Evolutionary conservation across 2,329 filamentous ascomycete species (phyloP), one percentile per base, ranked within the genome.

Genomic region (Colletotrichum orbiculare): DNA sequence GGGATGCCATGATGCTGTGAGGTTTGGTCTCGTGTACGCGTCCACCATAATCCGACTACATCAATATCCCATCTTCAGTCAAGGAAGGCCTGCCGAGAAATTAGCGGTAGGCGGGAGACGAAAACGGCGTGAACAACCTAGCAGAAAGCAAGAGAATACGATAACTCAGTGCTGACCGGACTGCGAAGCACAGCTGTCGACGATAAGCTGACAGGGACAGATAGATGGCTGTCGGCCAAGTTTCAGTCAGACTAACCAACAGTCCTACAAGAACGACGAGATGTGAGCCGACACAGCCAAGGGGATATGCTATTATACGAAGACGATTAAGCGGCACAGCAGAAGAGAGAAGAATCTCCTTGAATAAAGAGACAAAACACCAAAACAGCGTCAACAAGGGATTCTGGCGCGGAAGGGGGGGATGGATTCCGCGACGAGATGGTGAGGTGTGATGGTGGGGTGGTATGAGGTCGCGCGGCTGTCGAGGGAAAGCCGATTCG

Each of bases 1-100:
- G 73, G 71, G 80, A 78, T 74, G 80, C 78, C 81, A 83, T 83
- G 67, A 63, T 78, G 65, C 71, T 73, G 74, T 74, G 71, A 72
- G 68, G 69, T 73, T 72, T 37, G 46, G 39, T 41, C 47, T 57
- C 45, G 46, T 62, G 63, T 61, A 67, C 56, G 54, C 70, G 57
- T 68, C 54, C 66, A 67, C 63, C 69, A 70, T 66, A 63, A 60
- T 45, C 49, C 49, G 15, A 42, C 17, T 34, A n/a, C 13, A 37
- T 67, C 33, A 67, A 52, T 38, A 17, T 50, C 39, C 45, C 66
- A 68, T 68, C 9, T 60, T 71, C 65, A 68, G 54, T 70, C 49
- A 42, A 52, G 48, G 45, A 49, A 59, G 33, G 42, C 52, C 53
- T 68, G 54, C 45, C 13, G 42, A 47, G 10, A 43, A 8, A 56